A percentile compares a stretch with the other conserved stretches of the same genome.
These are phyloP conservation scores for Hyphopichia fennica DNA, from an alignment of 1,139 yeast species.

Conservation along the genomic window DNA sequence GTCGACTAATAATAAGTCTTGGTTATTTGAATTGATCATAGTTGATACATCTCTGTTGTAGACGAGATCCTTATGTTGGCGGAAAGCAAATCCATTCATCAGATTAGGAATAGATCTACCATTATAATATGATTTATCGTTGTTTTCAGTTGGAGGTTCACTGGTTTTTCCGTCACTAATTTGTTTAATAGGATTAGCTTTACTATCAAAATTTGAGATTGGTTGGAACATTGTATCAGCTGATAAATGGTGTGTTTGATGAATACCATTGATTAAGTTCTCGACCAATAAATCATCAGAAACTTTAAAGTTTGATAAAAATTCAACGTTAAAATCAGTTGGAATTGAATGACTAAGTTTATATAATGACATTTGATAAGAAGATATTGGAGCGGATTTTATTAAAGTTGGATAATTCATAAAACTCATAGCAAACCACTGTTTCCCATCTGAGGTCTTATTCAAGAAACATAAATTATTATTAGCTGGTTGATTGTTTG, in stretches of 20 bases:
- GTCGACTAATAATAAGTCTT: slow-evolving; percentile 15
- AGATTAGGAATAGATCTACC: slow-evolving; percentile 20
- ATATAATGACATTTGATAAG: slow-evolving; percentile 46
- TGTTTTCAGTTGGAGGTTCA: not conserved
- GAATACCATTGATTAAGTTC: slow-evolving; percentile 52
- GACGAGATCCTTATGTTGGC: slow-evolving; percentile 13
- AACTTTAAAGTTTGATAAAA: slow-evolving; percentile 8
- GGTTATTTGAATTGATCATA: slow-evolving; percentile 5
- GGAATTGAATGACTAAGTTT: slow-evolving; percentile 12
- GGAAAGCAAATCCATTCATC: slow-evolving; percentile 41
- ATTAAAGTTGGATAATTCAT: slow-evolving; percentile 76
- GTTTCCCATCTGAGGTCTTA: slow-evolving; percentile 55
- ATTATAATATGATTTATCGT: not conserved
- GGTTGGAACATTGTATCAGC: slow-evolving; percentile 41
- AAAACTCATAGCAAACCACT: slow-evolving; percentile 90
- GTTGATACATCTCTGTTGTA: slow-evolving; percentile 5
- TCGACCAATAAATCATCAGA: slow-evolving; percentile 20
- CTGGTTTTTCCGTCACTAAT: slow-evolving; percentile 27
- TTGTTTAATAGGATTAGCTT: slow-evolving; percentile 15
- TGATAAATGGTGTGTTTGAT: slow-evolving; percentile 36
- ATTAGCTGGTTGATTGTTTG: slow-evolving; percentile 20
- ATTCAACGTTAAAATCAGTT: slow-evolving; percentile 1
- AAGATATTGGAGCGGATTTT: slow-evolving; percentile 71
- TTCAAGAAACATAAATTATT: slow-evolving; percentile 59
- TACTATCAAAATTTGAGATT: slow-evolving; percentile 25